phyloP scores from a whole-genome alignment of 2,329 filamentous ascomycete genomes.

The Cercospora sojina region DNA sequence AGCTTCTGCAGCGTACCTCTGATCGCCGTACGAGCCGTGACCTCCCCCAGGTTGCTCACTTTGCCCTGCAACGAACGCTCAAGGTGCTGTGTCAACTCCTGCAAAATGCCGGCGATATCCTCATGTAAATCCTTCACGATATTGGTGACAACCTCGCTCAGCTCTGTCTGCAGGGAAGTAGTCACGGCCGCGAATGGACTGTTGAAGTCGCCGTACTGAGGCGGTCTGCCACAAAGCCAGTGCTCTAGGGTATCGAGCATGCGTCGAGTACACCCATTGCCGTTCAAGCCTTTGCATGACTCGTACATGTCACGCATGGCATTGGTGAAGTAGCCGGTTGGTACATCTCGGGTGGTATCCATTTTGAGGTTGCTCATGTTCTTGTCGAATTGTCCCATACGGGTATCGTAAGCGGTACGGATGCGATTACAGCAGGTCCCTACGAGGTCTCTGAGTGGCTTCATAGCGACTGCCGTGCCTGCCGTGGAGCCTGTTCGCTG shows the following conservation, averaged over 20 bases:
- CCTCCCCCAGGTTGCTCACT: background rate
- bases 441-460: background rate
- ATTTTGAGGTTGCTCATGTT: conserved; percentile 19
- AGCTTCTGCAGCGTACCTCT: background rate
- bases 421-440: conserved; percentile 10
- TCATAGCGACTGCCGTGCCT: background rate
- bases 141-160: background rate
- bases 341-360: conserved; percentile 22
- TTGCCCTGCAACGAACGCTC: background rate
- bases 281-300: conserved; percentile 11
- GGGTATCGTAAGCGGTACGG: background rate
- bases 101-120: conserved; percentile 18
- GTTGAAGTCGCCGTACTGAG: background rate
- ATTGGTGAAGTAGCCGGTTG: conserved; percentile 19
- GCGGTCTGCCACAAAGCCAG: background rate
- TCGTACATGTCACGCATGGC: conserved; percentile 27
- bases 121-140: background rate
- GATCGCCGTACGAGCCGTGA: background rate
- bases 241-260: background rate
- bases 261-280: conserved; percentile 11
- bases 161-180: background rate
- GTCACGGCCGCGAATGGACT: conserved; percentile 7
- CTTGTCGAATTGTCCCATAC: conserved; percentile 12
- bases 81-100: background rate
- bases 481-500: background rate